Base-by-base conservation (phyloP, 768 basidiomycete species). In the Hygrophorus pudorinus region DNA sequence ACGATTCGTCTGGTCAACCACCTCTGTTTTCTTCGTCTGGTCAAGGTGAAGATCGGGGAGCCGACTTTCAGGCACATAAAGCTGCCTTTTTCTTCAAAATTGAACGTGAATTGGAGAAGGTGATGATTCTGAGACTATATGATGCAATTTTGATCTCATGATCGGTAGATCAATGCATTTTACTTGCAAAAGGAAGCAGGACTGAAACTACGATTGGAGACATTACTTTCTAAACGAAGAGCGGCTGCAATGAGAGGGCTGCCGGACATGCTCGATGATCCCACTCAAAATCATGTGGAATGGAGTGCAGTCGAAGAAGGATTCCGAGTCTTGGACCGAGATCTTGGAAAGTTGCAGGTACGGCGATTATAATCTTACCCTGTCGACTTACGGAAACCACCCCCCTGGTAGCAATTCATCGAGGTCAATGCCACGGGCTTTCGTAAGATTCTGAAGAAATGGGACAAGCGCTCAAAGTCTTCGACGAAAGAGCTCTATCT, bases 61-160 rank as follows among this genome's bases (percentile, higher is more conserved):
- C 85, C 13, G 84, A 88, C 56, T 92, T 97, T 53, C 88, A 85
- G 56, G 90, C 92, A 11, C 90, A 94, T 68, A 90, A 93, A 58
- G 88, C 93, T 3, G 90, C 91, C 1, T 99, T 98, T 71, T 98
- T 99, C 71, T 98, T 96, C 75, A 98, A 93, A 61, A 76, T 99
- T 0, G 93, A 97, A 61, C 77, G 94, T 16, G 96, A 99, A 62
- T 69, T 98, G 16, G 96, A 98, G 65, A 99, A 98, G 79, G 94
- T 85, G 53, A 51, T 70, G 20, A 33, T 20, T 21, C 33, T 46
- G 46, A 18, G 48, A 30, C 35, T 39, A 40, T 11, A 27, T 31
- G 35, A 34, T 47, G 40, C 31, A 16, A 20, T 27, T 41, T n/a
- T 40, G 24, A 30, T 47, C 50, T 37, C 40, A 52, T 30, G 28